Percentiles rank a stretch among this genome's conserved stretches.
Conservation (phyloP, 2,329 filamentous ascomycete species). For the Colletotrichum scovillei region DNA sequence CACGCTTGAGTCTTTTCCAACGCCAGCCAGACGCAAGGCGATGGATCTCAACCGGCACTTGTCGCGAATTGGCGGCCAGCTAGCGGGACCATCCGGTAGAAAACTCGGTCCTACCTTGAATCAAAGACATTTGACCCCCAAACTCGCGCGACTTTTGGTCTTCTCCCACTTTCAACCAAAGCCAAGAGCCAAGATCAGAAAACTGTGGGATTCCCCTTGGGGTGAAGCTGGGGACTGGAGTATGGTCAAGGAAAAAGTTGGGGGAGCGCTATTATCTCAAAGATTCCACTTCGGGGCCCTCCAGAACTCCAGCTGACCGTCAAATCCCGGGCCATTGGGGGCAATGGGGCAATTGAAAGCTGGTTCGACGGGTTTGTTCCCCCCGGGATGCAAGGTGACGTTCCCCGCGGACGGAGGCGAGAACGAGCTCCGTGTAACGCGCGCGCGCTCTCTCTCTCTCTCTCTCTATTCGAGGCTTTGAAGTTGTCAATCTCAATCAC, state of each 20-base stretch:
- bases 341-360: constrained; percentile 9
- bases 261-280: neutral
- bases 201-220: constrained; percentile 29
- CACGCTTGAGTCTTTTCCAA: neutral
- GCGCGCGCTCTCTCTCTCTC: neutral
- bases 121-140: constrained; percentile 5
- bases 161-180: neutral
- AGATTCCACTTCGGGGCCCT: constrained; percentile 10
- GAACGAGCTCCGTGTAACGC: neutral
- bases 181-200: neutral
- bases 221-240: constrained; percentile 9
- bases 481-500: neutral
- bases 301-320: constrained; percentile 12
- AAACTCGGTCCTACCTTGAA: constrained; percentile 18
- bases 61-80: constrained; percentile 6
- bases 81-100: constrained; percentile 9
- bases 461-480: neutral
- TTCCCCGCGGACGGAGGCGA: constrained; percentile 21
- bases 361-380: neutral
- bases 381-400: constrained; percentile 32
- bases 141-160: constrained; percentile 1
- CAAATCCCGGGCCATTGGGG: neutral
- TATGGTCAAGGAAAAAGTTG: neutral
- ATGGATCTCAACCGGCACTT: constrained; percentile 25
- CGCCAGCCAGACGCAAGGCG: neutral